phyloP scores from a whole-genome alignment of 1,284 basidiomycete species.

The Phenoliferia sp. region DNA sequence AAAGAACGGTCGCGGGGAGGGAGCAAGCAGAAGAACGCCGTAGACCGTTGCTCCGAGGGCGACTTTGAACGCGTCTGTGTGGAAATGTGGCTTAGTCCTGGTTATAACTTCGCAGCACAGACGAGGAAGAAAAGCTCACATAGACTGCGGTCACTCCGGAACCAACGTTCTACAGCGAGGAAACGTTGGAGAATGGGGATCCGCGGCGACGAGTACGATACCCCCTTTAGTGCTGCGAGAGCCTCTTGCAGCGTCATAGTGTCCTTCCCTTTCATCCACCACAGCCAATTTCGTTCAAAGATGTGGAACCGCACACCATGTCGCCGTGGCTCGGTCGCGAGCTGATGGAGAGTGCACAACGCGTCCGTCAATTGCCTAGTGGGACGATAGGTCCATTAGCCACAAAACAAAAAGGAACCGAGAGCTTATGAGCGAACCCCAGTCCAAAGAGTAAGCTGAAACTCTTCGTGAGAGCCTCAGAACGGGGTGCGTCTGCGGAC shows the following conservation, averaged over 20 bases:
- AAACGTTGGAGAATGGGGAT: not conserved
- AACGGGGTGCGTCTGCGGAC: not conserved
- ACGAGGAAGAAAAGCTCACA: not conserved
- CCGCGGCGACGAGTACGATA: slow-evolving; percentile 25
- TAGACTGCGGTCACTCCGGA: not conserved
- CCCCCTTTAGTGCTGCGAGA: slow-evolving; percentile 37
- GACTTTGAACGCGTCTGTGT: slow-evolving; percentile 1
- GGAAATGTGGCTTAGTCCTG: not conserved
- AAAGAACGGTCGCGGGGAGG: slow-evolving; percentile 6
- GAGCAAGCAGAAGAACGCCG: slow-evolving; percentile 4
- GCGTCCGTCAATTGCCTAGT: slow-evolving; percentile 18
- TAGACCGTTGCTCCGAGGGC: slow-evolving; percentile 4
- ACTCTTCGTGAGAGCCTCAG: slow-evolving; percentile 15
- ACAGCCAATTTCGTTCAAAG: slow-evolving; percentile 29
- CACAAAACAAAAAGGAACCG: no score
- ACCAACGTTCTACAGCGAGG: slow-evolving; percentile 14
- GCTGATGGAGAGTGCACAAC: slow-evolving; percentile 14
- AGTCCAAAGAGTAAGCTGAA: slow-evolving; percentile 5
- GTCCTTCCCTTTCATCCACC: slow-evolving; percentile 2
- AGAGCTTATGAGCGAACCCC: not conserved
- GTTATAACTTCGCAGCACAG: not conserved
- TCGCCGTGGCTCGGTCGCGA: not conserved
- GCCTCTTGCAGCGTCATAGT: slow-evolving; percentile 40
- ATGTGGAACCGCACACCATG: slow-evolving; percentile 38
- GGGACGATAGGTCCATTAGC: not conserved